phyloP scores from a whole-genome alignment of 495 filamentous ascomycete genomes.

The Xylaria curta region DNA sequence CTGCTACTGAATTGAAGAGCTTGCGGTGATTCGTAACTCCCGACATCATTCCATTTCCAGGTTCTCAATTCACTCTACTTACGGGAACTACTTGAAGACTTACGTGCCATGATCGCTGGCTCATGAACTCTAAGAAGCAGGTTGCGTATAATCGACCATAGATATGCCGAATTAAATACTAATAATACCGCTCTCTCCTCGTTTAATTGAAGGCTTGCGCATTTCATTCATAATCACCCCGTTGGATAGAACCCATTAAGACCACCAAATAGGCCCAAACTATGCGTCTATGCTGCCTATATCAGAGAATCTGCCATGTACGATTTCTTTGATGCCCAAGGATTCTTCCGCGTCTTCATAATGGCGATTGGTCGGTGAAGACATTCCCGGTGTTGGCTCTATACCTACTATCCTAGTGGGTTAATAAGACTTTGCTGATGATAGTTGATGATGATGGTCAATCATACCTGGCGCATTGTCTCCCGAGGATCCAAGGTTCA shows the following conservation, averaged over 20 bases:
- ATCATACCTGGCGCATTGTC: neutral
- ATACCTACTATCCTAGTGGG: neutral
- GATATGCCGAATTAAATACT: too few relatives aligned
- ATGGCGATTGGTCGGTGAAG: neutral
- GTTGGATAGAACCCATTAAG: neutral
- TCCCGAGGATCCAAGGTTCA: neutral
- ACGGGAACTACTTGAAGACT: neutral
- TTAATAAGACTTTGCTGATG: neutral
- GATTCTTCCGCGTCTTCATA: neutral
- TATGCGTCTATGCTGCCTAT: too few relatives aligned
- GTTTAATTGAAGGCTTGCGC: neutral
- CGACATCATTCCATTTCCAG: neutral
- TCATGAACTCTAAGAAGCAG: neutral
- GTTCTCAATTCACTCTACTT: neutral
- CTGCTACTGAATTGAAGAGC: neutral
- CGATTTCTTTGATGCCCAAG: neutral
- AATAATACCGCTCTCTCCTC: neutral
- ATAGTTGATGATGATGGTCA: neutral
- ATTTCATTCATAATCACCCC: neutral
- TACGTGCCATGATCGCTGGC: neutral
- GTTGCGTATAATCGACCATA: neutral
- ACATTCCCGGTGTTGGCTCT: neutral
- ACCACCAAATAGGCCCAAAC: neutral
- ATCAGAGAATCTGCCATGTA: too few relatives aligned
- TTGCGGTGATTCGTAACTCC: too few relatives aligned